These are phyloP conservation scores for Cicer cuneatum DNA, from an alignment of 306 rosid species.

Conservation along the genomic window DNA sequence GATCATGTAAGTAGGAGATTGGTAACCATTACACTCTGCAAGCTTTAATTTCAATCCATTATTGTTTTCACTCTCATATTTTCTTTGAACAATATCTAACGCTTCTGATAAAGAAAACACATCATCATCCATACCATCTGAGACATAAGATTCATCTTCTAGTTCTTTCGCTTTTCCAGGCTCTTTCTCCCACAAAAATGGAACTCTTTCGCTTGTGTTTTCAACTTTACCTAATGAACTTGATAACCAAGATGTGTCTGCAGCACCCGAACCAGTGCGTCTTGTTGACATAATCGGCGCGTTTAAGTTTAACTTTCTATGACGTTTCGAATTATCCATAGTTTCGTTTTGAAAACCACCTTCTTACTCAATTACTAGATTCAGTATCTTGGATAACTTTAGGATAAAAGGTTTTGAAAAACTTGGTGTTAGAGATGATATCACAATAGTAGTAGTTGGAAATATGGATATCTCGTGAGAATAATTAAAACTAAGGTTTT, in stretches of 20 bases:
- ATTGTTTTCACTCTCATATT: conserved; percentile 47
- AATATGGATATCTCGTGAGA: conserved; percentile 62
- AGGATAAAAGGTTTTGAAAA: conserved; percentile 22
- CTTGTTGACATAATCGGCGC: conserved; percentile 77
- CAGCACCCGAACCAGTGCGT: conserved; percentile 43
- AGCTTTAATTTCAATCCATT: conserved; percentile 58
- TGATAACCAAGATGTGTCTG: conserved; percentile 42
- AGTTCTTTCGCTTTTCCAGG: conserved; percentile 66
- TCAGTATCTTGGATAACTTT: conserved; percentile 35
- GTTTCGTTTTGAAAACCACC: not conserved
- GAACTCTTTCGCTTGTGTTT: conserved; percentile 61
- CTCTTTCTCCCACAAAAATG: conserved; percentile 86
- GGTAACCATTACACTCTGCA: conserved; percentile 55
- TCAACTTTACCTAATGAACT: conserved; percentile 4
- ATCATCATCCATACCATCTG: conserved; percentile 69
- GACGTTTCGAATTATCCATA: conserved; percentile 50
- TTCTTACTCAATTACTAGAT: conserved; percentile 21
- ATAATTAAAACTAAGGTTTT: conserved; percentile 44
- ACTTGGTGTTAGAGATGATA: conserved; percentile 34
- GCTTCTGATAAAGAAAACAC: conserved; percentile 85
- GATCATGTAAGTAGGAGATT: conserved; percentile 73
- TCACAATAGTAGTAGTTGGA: conserved; percentile 53
- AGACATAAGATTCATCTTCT: not conserved
- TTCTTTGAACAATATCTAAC: conserved; percentile 72
- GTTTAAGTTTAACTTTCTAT: conserved; percentile 69